These are phyloP conservation scores for Mycocentrospora acerina DNA, from an alignment of 2,329 filamentous ascomycete genomes.

Conservation along the genomic window DNA sequence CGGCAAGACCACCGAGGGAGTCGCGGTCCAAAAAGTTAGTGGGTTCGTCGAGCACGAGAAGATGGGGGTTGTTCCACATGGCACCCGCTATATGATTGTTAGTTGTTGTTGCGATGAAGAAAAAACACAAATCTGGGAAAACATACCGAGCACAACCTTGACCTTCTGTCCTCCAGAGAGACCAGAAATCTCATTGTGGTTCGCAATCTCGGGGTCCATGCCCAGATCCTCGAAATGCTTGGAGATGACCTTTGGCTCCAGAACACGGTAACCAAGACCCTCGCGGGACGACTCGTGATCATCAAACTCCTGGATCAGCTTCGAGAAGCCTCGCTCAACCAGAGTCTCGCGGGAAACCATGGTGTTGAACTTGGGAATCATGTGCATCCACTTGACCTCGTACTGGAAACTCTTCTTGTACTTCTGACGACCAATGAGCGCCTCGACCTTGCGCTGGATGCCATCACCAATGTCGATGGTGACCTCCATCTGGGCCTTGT, in stretches of 20 bases:
- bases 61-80: slow-evolving; percentile 99
- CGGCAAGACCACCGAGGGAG: slow-evolving; percentile 92
- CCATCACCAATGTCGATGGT: slow-evolving; percentile 82
- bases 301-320: slow-evolving; percentile 96
- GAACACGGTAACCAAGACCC: slow-evolving; percentile 90
- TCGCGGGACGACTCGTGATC: slow-evolving; percentile 98
- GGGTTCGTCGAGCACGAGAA: slow-evolving; percentile 95
- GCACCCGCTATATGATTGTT: slow-evolving; percentile 62
- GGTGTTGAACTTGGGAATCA: slow-evolving; percentile 90
- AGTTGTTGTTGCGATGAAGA: slow-evolving; percentile 4
- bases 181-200: slow-evolving; percentile 97
- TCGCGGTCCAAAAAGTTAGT: slow-evolving; percentile 99
- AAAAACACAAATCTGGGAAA: not conserved
- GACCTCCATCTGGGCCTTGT: slow-evolving; percentile 90
- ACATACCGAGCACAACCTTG: slow-evolving; percentile 82
- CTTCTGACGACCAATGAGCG: slow-evolving; percentile 94
- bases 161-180: slow-evolving; percentile 97
- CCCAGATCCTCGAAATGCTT: slow-evolving; percentile 98
- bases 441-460: slow-evolving; percentile 77
- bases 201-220: slow-evolving; percentile 94
- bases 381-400: slow-evolving; percentile 89
- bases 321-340: slow-evolving; percentile 80
- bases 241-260: slow-evolving; percentile 90
- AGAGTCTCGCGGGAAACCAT: slow-evolving; percentile 93
- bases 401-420: slow-evolving; percentile 99